phyloP scores from a whole-genome alignment of 805 yeast genomes.

The Helenozyma rhizophorensis region DNA sequence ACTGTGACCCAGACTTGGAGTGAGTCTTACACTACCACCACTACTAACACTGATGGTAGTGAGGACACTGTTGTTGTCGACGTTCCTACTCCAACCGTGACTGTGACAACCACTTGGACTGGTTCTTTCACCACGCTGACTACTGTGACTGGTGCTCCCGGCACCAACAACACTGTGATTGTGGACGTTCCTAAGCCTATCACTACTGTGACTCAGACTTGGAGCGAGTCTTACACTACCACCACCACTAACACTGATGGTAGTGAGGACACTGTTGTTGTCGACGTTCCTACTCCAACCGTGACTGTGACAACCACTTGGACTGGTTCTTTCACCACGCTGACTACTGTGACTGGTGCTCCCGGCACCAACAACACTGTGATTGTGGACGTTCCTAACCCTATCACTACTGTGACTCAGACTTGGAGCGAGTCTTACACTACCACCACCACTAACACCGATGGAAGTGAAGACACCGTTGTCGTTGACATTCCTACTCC shows the following conservation, averaged over 20 bases:
- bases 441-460: slow-evolving; percentile 1
- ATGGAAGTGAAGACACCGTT: slow-evolving; percentile 5
- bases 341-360: slow-evolving; percentile 4
- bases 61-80: slow-evolving; percentile 9
- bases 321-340: slow-evolving; percentile 3
- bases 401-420: slow-evolving; percentile 10
- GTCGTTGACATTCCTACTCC: slow-evolving; percentile 1
- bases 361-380: slow-evolving; percentile 9
- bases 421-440: slow-evolving; percentile 1
- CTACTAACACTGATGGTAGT: slow-evolving; percentile 1
- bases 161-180: slow-evolving; percentile 11
- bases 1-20: slow-evolving; percentile 1
- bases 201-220: slow-evolving; percentile 13
- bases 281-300: slow-evolving; percentile 11
- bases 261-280: slow-evolving; percentile 3
- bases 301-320: slow-evolving; percentile 6
- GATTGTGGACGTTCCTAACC: slow-evolving; percentile 11
- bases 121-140: slow-evolving; percentile 3
- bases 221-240: slow-evolving; percentile 14
- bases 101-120: slow-evolving; percentile 8
- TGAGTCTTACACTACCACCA: slow-evolving; percentile 1
- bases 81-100: slow-evolving; percentile 7
- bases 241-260: background rate
- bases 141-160: slow-evolving; percentile 5
- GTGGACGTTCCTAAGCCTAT: slow-evolving; percentile 17